Evolutionary conservation across 73 alveolate species (phyloP).

Genomic region (Paramecium bursaria): DNA sequence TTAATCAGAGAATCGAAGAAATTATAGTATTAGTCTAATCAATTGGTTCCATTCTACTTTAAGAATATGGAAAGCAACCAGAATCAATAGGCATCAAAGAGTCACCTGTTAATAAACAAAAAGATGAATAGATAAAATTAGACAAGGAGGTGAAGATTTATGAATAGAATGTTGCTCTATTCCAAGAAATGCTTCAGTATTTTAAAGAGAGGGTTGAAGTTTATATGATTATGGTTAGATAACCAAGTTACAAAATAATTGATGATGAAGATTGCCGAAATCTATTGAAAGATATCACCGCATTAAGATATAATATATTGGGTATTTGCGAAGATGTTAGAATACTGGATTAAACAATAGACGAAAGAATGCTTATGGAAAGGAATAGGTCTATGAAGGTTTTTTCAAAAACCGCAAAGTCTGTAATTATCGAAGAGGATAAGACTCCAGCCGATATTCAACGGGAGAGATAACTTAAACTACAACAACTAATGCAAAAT

Average conservation of each 20-base stretch:
- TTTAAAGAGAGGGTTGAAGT: slow-evolving; percentile 24
- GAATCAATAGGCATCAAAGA: slow-evolving; percentile 24
- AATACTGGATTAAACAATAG: slow-evolving; percentile 6
- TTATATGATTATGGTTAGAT: slow-evolving; percentile 48
- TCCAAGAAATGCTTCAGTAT: slow-evolving; percentile 2
- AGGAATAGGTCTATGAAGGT: too few relatives aligned
- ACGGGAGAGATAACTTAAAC: too few relatives aligned
- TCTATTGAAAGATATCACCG: slow-evolving; percentile 35
- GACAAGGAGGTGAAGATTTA: slow-evolving; percentile 26
- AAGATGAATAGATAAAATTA: background rate
- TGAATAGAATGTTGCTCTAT: slow-evolving; percentile 41
- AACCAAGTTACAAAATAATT: slow-evolving; percentile 12
- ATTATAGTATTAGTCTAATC: slow-evolving; percentile 26
- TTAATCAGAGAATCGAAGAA: slow-evolving; percentile 41
- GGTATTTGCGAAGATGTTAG: slow-evolving; percentile 39
- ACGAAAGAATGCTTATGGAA: slow-evolving; percentile 18
- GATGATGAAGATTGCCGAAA: slow-evolving; percentile 30
- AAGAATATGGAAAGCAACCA: slow-evolving; percentile 45
- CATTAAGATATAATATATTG: slow-evolving; percentile 26
- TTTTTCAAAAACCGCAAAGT: too few relatives aligned
- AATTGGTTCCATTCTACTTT: slow-evolving; percentile 21
- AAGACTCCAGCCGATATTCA: too few relatives aligned
- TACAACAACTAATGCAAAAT: slow-evolving; percentile 3
- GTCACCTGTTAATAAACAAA: slow-evolving; percentile 3
- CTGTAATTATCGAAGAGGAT: too few relatives aligned